A percentile compares a stretch with the other conserved stretches of the same genome.
Evolutionary conservation across 2,329 filamentous ascomycete genomes (phyloP).

Genomic region (Neofusicoccum kwambonambiense): DNA sequence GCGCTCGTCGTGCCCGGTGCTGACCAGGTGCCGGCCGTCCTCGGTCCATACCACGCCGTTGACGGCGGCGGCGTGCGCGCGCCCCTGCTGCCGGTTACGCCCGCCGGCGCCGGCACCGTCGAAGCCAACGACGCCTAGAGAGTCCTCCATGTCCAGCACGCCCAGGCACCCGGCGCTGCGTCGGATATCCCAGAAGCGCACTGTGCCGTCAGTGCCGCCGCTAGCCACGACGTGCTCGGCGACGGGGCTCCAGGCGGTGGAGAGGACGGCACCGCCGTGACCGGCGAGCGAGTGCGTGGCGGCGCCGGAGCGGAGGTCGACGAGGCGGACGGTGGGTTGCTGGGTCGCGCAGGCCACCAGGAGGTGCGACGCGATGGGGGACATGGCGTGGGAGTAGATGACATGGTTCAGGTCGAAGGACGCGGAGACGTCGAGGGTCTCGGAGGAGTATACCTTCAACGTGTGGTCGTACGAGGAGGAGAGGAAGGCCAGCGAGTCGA

Average conservation of each 20-base stretch:
- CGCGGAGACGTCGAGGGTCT: slow-evolving; percentile 59
- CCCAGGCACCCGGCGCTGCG: slow-evolving; percentile 74
- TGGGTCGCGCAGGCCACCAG: slow-evolving; percentile 88
- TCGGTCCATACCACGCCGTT: slow-evolving; percentile 85
- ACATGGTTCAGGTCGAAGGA: slow-evolving; percentile 68
- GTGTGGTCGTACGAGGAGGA: slow-evolving; percentile 77
- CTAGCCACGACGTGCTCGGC: slow-evolving; percentile 78
- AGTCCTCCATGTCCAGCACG: slow-evolving; percentile 80
- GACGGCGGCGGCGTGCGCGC: slow-evolving; percentile 76
- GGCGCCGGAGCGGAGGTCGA: slow-evolving; percentile 81
- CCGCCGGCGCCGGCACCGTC: slow-evolving; percentile 44
- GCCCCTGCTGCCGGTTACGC: slow-evolving; percentile 39
- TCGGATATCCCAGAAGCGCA: slow-evolving; percentile 84
- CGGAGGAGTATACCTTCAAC: slow-evolving; percentile 71
- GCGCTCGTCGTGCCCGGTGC: slow-evolving; percentile 77
- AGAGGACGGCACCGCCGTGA: slow-evolving; percentile 56
- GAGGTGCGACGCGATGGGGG: slow-evolving; percentile 68
- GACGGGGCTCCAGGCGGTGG: slow-evolving; percentile 76
- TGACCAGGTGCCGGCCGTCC: slow-evolving; percentile 73
- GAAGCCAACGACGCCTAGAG: slow-evolving; percentile 60
- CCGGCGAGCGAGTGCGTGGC: slow-evolving; percentile 52
- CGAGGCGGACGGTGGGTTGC: slow-evolving; percentile 76
- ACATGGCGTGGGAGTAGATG: slow-evolving; percentile 75
- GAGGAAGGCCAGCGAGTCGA: slow-evolving; percentile 72
- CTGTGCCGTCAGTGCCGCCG: slow-evolving; percentile 78